A percentile compares a stretch with the other conserved stretches of the same genome.
Evolutionary conservation across 768 basidiomycete genomes (phyloP).

Genomic region (Megacollybia marginata): DNA sequence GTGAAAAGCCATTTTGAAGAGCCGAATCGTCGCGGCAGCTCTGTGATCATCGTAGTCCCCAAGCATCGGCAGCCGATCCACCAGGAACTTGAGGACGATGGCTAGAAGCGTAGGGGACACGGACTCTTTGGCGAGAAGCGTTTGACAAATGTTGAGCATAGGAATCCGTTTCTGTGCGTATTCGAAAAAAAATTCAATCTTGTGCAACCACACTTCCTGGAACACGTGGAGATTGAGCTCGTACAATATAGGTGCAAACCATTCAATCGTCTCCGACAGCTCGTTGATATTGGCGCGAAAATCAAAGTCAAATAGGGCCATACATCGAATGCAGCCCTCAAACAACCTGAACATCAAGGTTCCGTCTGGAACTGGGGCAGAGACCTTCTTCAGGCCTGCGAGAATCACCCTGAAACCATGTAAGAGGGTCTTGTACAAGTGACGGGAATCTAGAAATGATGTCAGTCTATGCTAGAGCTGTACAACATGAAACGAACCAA

Average conservation of each 20-base stretch:
- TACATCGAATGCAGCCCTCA: conserved; percentile 74
- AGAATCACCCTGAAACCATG: conserved; percentile 84
- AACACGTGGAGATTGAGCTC: conserved; percentile 90
- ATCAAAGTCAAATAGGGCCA: conserved; percentile 65
- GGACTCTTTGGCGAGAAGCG: conserved; percentile 70
- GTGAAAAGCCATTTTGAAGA: conserved; percentile 94
- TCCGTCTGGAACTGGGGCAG: conserved; percentile 75
- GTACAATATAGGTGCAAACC: conserved; percentile 67
- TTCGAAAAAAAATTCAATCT: conserved; percentile 87
- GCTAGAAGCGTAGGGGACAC: conserved; percentile 79
- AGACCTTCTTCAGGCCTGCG: conserved; percentile 68
- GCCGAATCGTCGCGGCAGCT: conserved; percentile 76
- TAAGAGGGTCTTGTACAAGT: conserved; percentile 80
- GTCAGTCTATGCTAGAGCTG: neutral
- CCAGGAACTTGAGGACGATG: conserved; percentile 82
- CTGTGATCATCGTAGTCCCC: conserved; percentile 81
- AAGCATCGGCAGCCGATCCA: conserved; percentile 71
- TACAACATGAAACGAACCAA: conserved; percentile 41
- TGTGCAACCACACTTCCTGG: conserved; percentile 92
- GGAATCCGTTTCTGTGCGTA: conserved; percentile 68
- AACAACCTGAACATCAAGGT: conserved; percentile 85
- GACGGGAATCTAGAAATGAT: conserved; percentile 59
- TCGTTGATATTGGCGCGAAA: conserved; percentile 53
- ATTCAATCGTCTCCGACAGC: conserved; percentile 75
- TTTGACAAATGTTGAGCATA: conserved; percentile 79